phyloP scores from a whole-genome alignment of 257 asterid genomes.

The Nicotiana tabacum region DNA sequence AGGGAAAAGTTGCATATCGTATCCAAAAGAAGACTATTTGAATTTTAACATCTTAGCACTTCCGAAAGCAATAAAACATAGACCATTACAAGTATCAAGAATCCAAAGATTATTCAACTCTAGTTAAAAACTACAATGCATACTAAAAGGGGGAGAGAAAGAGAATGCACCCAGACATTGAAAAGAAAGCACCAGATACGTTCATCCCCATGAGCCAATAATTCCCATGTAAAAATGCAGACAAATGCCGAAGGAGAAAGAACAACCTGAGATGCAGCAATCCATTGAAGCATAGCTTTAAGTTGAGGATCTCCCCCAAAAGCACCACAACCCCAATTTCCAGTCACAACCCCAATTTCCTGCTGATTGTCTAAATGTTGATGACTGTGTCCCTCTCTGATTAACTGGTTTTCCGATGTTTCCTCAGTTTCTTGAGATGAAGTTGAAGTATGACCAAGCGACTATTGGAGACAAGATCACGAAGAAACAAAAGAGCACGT shows the following conservation, averaged over 20 bases:
- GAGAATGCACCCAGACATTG: neutral
- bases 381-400: neutral
- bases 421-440: constrained; percentile 17
- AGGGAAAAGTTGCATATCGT: neutral
- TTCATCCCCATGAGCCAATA: neutral
- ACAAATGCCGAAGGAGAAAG: neutral
- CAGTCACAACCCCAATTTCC: constrained; percentile 70
- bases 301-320: constrained; percentile 93
- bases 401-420: constrained; percentile 2
- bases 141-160: neutral
- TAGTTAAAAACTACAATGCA: neutral
- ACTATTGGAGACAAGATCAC: constrained; percentile 9
- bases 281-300: constrained; percentile 78
- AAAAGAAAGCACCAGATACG: neutral
- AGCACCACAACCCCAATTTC: constrained; percentile 98
- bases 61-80: neutral
- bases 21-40: neutral
- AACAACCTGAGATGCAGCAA: constrained; percentile 79
- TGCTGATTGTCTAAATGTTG: constrained; percentile 5
- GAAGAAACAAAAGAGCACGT: neutral
- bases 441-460: constrained; percentile 24
- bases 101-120: neutral
- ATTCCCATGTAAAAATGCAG: neutral
- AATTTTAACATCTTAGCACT: neutral
- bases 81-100: neutral